Evolutionary conservation across 75 land plant genomes (phyloP), one percentile per base, ranked within the genome.

Genomic region (Azolla pinnata): DNA sequence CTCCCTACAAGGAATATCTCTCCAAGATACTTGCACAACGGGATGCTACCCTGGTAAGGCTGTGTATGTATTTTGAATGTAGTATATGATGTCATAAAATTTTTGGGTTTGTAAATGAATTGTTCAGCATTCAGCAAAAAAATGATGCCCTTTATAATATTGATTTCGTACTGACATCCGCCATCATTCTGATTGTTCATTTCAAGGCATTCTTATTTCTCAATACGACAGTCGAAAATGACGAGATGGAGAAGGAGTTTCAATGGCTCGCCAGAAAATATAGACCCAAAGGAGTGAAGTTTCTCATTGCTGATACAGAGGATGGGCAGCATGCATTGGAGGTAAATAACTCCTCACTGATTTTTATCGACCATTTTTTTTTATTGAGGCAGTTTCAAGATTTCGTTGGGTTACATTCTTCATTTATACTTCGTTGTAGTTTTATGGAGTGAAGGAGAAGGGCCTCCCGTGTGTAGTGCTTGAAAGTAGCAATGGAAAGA

Each of bases 1-100:
- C 89, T 31, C 54, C 20, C 25, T 72, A 69, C 31, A 83, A 79
- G 29, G 69, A 79, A 18, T 74, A 61, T 55, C 75, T 92, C 26
- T 33, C 81, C n/a, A 88, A 83, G 31, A 86, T 88, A 56, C 88
- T 88, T 59, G 76, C n/a, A n/a, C n/a, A n/a, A n/a, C n/a, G n/a
- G n/a, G n/a, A n/a, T n/a, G n/a, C n/a, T n/a, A n/a, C n/a, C n/a
- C n/a, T n/a, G n/a, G n/a, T n/a, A n/a, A n/a, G n/a, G n/a, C n/a
- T n/a, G n/a, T n/a, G n/a, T n/a, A n/a, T n/a, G n/a, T n/a, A n/a
- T n/a, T n/a, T n/a, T n/a, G n/a, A n/a, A n/a, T n/a, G n/a, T n/a
- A n/a, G n/a, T n/a, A n/a, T n/a, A n/a, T n/a, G n/a, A n/a, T n/a
- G n/a, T n/a, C n/a, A n/a, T n/a, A n/a, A n/a, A n/a, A n/a, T n/a